phyloP scores from a whole-genome alignment of 352 stramenopile species.

The Globisporangium cylindrosporum region DNA sequence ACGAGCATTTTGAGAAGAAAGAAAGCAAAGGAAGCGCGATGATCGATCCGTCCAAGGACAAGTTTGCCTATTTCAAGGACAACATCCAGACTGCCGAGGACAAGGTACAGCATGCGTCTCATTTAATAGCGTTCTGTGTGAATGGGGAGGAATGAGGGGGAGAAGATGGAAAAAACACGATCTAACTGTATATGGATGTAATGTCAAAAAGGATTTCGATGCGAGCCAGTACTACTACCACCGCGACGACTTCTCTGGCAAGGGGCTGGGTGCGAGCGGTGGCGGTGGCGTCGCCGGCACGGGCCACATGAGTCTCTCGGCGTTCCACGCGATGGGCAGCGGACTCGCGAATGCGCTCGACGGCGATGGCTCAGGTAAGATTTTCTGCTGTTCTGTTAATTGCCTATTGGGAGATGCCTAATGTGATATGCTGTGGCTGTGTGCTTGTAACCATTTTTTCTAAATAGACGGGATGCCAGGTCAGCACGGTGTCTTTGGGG shows the following conservation, averaged over 20 bases:
- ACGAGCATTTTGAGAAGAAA: not conserved
- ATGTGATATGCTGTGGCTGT: not conserved
- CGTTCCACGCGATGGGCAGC: conserved; percentile 50
- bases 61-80: conserved; percentile 89
- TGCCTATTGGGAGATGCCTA: not conserved
- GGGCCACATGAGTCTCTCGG: conserved; percentile 39
- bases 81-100: conserved; percentile 88
- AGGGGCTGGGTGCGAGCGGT: conserved; percentile 25
- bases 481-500: conserved; percentile 29
- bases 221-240: conserved; percentile 89
- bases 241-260: conserved; percentile 63
- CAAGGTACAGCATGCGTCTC: conserved; percentile 40
- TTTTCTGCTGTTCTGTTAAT: not conserved
- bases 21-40: conserved; percentile 24
- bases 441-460: not conserved
- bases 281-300: conserved; percentile 25
- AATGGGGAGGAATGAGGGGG: not conserved
- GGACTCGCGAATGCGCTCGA: conserved; percentile 30
- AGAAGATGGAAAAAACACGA: not conserved
- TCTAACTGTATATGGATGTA: not conserved
- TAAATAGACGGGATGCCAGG: conserved; percentile 10
- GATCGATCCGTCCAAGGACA: conserved; percentile 88
- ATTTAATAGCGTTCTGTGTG: not conserved
- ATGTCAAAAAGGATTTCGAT: conserved; percentile 66
- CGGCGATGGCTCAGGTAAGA: conserved; percentile 17